phyloP scores from a whole-genome alignment of 2,329 filamentous ascomycete species.

The Eutypella sp. region DNA sequence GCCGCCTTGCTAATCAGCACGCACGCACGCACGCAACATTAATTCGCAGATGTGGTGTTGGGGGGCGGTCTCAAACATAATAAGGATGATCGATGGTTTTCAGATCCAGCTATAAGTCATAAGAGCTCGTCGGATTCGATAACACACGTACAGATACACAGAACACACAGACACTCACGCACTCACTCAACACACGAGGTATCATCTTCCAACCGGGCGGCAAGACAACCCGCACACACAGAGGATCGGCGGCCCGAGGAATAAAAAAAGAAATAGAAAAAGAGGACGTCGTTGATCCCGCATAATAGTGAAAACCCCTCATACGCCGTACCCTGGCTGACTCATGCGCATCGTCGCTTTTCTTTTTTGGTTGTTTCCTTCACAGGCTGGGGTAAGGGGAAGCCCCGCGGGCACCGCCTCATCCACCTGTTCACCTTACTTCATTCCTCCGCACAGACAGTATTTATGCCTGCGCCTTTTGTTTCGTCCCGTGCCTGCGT shows the following conservation, averaged over 20 bases:
- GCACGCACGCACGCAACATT: too few relatives aligned
- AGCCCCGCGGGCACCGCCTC: too few relatives aligned
- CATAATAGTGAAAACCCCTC: background rate
- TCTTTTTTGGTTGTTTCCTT: background rate
- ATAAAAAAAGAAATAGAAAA: too few relatives aligned
- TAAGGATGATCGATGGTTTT: too few relatives aligned
- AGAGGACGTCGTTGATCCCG: background rate
- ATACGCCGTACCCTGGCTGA: background rate
- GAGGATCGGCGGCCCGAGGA: background rate
- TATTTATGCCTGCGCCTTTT: background rate
- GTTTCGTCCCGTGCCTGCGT: background rate
- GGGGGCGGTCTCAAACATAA: too few relatives aligned
- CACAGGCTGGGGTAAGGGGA: too few relatives aligned
- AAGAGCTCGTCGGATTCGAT: background rate
- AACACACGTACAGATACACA: too few relatives aligned
- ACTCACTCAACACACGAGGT: too few relatives aligned
- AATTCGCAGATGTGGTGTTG: too few relatives aligned
- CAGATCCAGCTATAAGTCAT: background rate
- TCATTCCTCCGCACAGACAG: background rate
- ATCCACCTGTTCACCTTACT: background rate
- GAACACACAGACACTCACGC: too few relatives aligned
- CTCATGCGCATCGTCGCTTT: background rate
- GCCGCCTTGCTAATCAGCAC: too few relatives aligned
- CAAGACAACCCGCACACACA: background rate
- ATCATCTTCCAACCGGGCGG: background rate